A percentile compares a stretch with the other conserved stretches of the same genome.
Evolutionary conservation across 2,329 filamentous ascomycete species (phyloP).

Genomic region (Cercospora canescens): DNA sequence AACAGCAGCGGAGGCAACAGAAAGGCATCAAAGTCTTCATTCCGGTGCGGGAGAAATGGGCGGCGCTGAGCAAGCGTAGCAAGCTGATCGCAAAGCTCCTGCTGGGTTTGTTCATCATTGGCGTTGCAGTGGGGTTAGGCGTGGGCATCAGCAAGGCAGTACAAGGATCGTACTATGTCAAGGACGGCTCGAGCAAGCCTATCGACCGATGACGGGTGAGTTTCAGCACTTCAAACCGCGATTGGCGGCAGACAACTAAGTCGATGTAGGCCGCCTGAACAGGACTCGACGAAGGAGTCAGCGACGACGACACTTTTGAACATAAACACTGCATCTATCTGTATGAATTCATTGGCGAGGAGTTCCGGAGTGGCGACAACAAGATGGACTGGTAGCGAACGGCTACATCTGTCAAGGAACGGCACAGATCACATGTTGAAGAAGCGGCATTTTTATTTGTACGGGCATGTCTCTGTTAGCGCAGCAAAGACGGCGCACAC

Average conservation of each 20-base stretch:
- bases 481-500: background rate
- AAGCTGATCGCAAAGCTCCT: conserved; percentile 47
- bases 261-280: background rate
- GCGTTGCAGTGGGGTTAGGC: conserved; percentile 48
- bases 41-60: conserved; percentile 36
- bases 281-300: conserved; percentile 1
- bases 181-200: conserved; percentile 33
- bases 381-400: background rate
- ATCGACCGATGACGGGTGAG: conserved; percentile 11
- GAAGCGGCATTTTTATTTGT: background rate
- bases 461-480: background rate
- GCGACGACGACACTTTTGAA: background rate
- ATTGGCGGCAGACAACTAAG: background rate
- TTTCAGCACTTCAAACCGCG: background rate
- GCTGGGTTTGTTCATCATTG: conserved; percentile 47
- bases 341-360: conserved; percentile 6
- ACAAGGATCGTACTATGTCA: conserved; percentile 48
- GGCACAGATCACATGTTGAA: background rate
- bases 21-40: conserved; percentile 37
- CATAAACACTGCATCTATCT: background rate
- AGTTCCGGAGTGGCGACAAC: background rate
- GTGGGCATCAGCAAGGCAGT: conserved; percentile 52
- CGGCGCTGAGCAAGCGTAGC: conserved; percentile 44
- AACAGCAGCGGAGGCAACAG: conserved; percentile 34
- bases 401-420: background rate